Conservation (phyloP, 257 asterid species). For the Plantago elongata region DNA sequence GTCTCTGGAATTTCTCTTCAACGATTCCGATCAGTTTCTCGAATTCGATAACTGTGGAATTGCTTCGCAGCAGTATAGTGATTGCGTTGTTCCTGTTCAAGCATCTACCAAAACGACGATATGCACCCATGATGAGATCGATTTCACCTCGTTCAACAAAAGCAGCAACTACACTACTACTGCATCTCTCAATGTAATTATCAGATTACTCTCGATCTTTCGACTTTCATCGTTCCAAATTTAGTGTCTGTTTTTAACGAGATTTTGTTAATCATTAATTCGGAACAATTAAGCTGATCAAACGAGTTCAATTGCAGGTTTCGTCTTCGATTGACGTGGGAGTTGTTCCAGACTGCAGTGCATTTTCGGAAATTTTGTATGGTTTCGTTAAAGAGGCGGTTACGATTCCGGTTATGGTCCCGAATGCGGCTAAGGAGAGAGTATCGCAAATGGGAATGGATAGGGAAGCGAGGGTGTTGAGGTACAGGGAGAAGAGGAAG, state of each 20-base stretch:
- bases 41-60: slow-evolving; percentile 34
- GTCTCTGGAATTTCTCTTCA: slow-evolving; percentile 32
- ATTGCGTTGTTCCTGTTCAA: slow-evolving; percentile 42
- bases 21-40: slow-evolving; percentile 37
- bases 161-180: slow-evolving; percentile 26
- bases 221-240: neutral
- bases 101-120: slow-evolving; percentile 26
- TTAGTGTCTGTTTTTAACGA: too few species aligned
- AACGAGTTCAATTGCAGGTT: slow-evolving; percentile 35
- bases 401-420: slow-evolving; percentile 15
- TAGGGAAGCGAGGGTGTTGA: slow-evolving; percentile 66
- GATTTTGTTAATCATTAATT: neutral
- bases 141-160: slow-evolving; percentile 35
- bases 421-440: slow-evolving; percentile 17
- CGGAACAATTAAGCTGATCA: slow-evolving; percentile 1
- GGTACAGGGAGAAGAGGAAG: slow-evolving; percentile 74
- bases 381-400: slow-evolving; percentile 18
- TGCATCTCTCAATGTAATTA: slow-evolving; percentile 40
- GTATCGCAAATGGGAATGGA: slow-evolving; percentile 31
- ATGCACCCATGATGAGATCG: slow-evolving; percentile 26
- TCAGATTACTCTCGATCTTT: neutral
- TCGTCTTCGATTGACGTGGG: slow-evolving; percentile 75
- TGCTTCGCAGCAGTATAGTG: slow-evolving; percentile 25
- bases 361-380: slow-evolving; percentile 46
- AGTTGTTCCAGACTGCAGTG: slow-evolving; percentile 66